Conservation (phyloP, 1,284 basidiomycete species). For the Cystobasidium slooffiae region DNA sequence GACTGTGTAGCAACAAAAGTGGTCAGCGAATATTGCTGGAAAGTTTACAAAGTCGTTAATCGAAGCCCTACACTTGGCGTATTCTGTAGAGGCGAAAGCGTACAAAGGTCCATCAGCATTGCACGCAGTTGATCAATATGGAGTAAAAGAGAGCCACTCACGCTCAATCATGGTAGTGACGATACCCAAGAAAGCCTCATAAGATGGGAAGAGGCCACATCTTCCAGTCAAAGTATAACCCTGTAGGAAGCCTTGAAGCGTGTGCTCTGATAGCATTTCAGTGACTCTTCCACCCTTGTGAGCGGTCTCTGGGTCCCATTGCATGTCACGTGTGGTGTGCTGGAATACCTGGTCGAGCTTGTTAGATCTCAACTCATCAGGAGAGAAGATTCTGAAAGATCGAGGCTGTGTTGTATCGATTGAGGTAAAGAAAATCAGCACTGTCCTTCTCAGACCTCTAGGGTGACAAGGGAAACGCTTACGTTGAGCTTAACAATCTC, state of each 20-base stretch:
- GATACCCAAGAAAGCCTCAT: slow-evolving; percentile 79
- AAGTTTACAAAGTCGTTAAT: background rate
- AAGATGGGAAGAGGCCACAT: slow-evolving; percentile 81
- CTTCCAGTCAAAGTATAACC: slow-evolving; percentile 62
- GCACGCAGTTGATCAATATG: background rate
- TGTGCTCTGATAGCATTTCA: slow-evolving; percentile 86
- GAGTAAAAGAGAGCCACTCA: background rate
- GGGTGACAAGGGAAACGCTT: no score
- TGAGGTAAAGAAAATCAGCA: no score
- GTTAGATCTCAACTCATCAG: slow-evolving; percentile 86
- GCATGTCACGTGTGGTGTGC: slow-evolving; percentile 67
- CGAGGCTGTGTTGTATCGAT: no score
- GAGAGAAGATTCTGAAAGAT: slow-evolving; percentile 85
- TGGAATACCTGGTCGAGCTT: slow-evolving; percentile 80
- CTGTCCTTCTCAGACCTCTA: no score
- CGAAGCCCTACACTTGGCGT: slow-evolving; percentile 40
- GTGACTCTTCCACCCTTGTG: slow-evolving; percentile 74
- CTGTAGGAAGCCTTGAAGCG: slow-evolving; percentile 77
- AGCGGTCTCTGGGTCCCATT: slow-evolving; percentile 71
- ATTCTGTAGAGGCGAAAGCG: slow-evolving; percentile 22
- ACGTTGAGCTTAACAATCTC: slow-evolving; percentile 60
- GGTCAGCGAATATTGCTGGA: background rate
- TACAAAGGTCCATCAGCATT: background rate
- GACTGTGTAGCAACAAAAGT: slow-evolving; percentile 28
- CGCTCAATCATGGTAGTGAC: slow-evolving; percentile 57